These are phyloP conservation scores for Amanita exitialis DNA, from an alignment of 768 basidiomycete genomes.

Conservation along the genomic window DNA sequence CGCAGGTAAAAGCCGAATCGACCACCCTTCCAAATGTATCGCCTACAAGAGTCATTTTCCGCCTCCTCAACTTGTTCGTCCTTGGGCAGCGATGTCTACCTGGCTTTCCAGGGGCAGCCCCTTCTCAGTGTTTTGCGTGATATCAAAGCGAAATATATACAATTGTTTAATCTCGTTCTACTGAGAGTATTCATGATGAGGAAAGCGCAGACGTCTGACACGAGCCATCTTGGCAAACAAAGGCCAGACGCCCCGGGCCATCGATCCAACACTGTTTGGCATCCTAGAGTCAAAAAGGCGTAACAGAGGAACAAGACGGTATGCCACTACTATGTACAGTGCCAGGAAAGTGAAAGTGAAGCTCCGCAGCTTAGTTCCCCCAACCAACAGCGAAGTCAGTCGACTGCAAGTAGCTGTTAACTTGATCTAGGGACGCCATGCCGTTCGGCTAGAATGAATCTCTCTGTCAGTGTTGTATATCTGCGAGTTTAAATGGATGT, in stretches of 20 bases:
- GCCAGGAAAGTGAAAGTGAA: background rate
- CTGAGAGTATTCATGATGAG: no score
- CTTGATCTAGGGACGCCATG: background rate
- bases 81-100: conserved; percentile 49
- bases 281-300: no score
- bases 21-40: conserved; percentile 25
- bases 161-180: no score
- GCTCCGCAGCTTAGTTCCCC: background rate
- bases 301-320: no score
- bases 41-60: conserved; percentile 29
- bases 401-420: background rate
- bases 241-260: no score
- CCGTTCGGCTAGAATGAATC: background rate
- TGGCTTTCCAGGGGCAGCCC: no score
- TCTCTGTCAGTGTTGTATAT: background rate
- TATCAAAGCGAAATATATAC: no score
- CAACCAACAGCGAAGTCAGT: background rate
- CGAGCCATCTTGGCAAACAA: no score
- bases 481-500: background rate
- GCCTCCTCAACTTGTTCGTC: no score
- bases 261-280: no score
- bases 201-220: no score
- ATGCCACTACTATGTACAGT: no score
- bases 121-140: conserved; percentile 14
- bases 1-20: conserved; percentile 31